Conservation (phyloP, 1,139 yeast genomes). For the Kazachstania sp. region DNA sequence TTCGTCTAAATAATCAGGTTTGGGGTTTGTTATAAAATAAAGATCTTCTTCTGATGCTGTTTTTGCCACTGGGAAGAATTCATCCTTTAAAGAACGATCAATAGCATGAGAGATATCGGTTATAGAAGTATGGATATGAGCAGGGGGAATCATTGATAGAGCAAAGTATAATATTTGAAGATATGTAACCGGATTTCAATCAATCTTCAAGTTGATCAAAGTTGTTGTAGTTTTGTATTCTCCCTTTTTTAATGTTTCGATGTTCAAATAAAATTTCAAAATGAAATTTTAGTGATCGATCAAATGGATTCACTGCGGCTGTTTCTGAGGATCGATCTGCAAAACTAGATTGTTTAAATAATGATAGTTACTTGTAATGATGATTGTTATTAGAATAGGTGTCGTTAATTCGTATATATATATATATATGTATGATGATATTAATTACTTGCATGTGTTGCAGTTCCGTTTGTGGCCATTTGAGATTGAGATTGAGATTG, state of each 20-base stretch:
- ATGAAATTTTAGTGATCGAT: no score
- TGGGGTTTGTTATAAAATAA: slow-evolving; percentile 61
- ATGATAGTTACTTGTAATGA: no score
- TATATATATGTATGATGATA: background rate
- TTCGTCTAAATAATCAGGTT: slow-evolving; percentile 66
- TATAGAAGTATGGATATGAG: slow-evolving; percentile 47
- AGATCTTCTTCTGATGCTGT: slow-evolving; percentile 55
- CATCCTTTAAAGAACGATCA: slow-evolving; percentile 61
- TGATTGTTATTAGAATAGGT: no score
- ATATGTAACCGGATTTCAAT: background rate
- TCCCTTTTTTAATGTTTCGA: no score
- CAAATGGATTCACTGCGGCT: no score
- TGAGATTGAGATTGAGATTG: no score
- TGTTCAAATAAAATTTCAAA: no score
- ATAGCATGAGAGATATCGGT: slow-evolving; percentile 71
- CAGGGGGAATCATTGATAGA: slow-evolving; percentile 1
- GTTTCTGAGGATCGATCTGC: no score
- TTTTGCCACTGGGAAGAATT: slow-evolving; percentile 62
- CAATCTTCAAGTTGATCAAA: no score
- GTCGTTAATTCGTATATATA: background rate
- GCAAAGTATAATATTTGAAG: background rate
- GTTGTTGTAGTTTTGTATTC: no score
- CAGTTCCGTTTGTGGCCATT: no score
- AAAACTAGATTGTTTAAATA: no score
- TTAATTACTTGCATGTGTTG: background rate